Evolutionary conservation across 2,329 filamentous ascomycete species (phyloP).

Genomic region (Metarhizium album): DNA sequence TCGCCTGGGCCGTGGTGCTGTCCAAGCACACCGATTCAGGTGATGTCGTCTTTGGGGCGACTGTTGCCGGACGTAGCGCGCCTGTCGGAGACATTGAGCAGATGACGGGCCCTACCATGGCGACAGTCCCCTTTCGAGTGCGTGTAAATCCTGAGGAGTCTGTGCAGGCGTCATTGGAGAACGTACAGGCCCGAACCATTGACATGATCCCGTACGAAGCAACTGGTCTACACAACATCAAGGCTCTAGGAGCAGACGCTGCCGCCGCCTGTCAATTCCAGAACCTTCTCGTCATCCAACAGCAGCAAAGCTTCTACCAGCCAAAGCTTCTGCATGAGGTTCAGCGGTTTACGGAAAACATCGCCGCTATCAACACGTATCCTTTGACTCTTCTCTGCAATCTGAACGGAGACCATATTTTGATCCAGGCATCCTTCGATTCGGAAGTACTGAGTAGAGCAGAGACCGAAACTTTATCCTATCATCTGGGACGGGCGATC

Average conservation of each 20-base stretch:
- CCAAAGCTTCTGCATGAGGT: not conserved
- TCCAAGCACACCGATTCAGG: conserved; percentile 20
- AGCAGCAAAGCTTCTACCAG: not conserved
- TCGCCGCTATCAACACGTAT: no score
- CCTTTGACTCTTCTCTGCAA: no score
- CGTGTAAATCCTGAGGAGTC: not conserved
- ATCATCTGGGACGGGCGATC: no score
- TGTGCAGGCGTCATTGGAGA: not conserved
- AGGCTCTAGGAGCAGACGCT: not conserved
- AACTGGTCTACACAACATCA: not conserved
- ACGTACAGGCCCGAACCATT: not conserved
- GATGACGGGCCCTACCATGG: conserved; percentile 14
- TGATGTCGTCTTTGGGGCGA: conserved; percentile 15
- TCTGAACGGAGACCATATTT: no score
- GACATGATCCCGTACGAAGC: not conserved
- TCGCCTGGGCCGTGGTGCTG: conserved; percentile 19
- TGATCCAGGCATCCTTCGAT: no score
- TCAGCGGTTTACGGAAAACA: not conserved
- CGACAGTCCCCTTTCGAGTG: conserved; percentile 13
- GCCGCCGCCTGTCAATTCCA: not conserved
- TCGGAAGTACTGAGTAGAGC: no score
- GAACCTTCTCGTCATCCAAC: not conserved
- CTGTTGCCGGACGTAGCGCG: conserved; percentile 12
- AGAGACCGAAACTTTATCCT: no score
- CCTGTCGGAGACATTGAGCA: conserved; percentile 11